phyloP scores from a whole-genome alignment of 169 alveolate species.

The Eimeria maxima region DNA sequence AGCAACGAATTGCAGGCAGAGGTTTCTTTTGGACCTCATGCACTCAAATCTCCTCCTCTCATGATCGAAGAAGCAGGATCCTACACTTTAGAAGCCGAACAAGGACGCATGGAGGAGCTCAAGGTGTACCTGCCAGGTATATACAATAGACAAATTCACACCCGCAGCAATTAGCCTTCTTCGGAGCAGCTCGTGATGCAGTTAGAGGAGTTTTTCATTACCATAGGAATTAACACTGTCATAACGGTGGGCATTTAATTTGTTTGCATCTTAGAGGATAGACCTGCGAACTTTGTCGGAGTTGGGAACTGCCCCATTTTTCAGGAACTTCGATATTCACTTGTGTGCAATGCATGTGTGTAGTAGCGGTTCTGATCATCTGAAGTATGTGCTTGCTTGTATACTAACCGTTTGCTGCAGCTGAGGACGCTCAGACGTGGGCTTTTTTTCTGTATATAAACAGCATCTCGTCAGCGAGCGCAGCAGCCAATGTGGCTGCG shows the following conservation, averaged over 20 bases:
- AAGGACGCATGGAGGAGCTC: constrained; percentile 90
- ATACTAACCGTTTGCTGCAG: background rate
- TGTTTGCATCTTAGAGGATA: background rate
- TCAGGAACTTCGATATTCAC: no score
- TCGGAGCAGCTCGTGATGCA: background rate
- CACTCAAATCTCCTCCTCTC: constrained; percentile 82
- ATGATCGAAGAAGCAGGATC: constrained; percentile 86
- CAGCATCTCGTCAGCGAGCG: constrained; percentile 83
- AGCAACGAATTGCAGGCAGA: constrained; percentile 82
- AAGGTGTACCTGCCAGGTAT: constrained; percentile 88
- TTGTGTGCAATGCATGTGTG: background rate
- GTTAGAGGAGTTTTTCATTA: no score
- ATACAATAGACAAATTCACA: background rate
- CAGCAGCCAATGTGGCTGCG: constrained; percentile 80
- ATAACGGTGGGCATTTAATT: background rate
- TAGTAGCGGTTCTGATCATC: background rate
- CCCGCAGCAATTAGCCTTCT: background rate
- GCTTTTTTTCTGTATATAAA: constrained; percentile 88
- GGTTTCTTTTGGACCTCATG: constrained; percentile 87
- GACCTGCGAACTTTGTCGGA: background rate
- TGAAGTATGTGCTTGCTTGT: background rate
- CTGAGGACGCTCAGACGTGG: constrained; percentile 84
- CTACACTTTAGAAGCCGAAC: constrained; percentile 88
- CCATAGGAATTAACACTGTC: no score
- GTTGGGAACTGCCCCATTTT: background rate